phyloP scores from a whole-genome alignment of 345 rosid species.

The Corchorus olitorius region DNA sequence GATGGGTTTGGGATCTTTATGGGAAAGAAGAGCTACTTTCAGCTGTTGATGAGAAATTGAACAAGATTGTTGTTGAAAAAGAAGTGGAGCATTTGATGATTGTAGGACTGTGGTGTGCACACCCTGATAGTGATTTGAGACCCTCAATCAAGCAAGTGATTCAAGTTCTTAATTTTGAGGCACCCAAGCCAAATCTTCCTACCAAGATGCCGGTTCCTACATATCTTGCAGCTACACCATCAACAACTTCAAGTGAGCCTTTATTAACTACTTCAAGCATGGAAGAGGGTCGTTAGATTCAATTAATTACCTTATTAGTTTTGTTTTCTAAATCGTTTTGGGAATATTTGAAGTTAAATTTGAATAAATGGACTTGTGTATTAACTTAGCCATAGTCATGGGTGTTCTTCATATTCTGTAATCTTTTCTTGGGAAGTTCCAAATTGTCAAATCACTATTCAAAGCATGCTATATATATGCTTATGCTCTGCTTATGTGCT shows the following conservation, averaged over 20 bases:
- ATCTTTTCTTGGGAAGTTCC: no score
- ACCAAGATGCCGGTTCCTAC: slow-evolving; percentile 44
- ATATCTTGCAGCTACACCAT: slow-evolving; percentile 30
- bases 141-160: slow-evolving; percentile 58
- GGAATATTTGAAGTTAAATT: no score
- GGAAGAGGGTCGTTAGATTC: neutral
- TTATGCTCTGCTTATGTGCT: no score
- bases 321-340: no score
- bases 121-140: slow-evolving; percentile 46
- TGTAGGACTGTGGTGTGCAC: slow-evolving; percentile 63
- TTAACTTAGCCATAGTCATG: no score
- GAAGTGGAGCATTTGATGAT: slow-evolving; percentile 45
- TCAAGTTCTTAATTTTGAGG: slow-evolving; percentile 50
- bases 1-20: slow-evolving; percentile 53
- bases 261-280: slow-evolving; percentile 31
- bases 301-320: neutral
- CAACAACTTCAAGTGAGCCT: slow-evolving; percentile 35
- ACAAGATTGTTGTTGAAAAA: slow-evolving; percentile 32
- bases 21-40: slow-evolving; percentile 29
- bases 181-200: slow-evolving; percentile 44
- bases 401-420: no score
- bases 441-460: no score
- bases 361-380: no score
- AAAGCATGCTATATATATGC: no score
- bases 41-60: slow-evolving; percentile 39